Evolutionary conservation across 2,329 filamentous ascomycete species (phyloP).

Genomic region (Aureobasidium sp.): DNA sequence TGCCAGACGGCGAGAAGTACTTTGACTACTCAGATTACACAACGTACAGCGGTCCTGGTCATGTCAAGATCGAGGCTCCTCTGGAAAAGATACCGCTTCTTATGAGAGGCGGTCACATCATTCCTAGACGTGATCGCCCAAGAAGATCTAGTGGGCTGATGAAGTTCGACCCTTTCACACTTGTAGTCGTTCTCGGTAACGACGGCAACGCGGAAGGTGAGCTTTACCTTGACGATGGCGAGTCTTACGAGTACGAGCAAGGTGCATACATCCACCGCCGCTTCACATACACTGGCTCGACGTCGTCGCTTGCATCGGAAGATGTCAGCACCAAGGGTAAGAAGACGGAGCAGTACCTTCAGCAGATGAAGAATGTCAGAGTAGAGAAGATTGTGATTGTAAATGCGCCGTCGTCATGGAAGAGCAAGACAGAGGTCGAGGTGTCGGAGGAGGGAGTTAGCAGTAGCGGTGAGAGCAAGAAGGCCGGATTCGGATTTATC

Average conservation of each 20-base stretch:
- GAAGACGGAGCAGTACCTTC: slow-evolving; percentile 65
- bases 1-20: slow-evolving; percentile 82
- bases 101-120: slow-evolving; percentile 87
- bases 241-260: slow-evolving; percentile 77
- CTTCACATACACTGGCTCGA: slow-evolving; percentile 55
- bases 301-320: slow-evolving; percentile 56
- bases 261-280: slow-evolving; percentile 82
- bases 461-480: slow-evolving; percentile 32
- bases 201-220: slow-evolving; percentile 68
- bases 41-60: slow-evolving; percentile 62
- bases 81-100: slow-evolving; percentile 81
- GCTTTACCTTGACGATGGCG: slow-evolving; percentile 87
- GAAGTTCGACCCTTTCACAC: slow-evolving; percentile 90
- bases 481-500: slow-evolving; percentile 53
- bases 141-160: slow-evolving; percentile 80
- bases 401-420: slow-evolving; percentile 67
- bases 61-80: slow-evolving; percentile 65
- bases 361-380: slow-evolving; percentile 66
- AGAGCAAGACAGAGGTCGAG: slow-evolving; percentile 52
- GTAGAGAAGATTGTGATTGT: slow-evolving; percentile 82
- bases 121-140: slow-evolving; percentile 81
- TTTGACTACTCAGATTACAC: slow-evolving; percentile 94
- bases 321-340: slow-evolving; percentile 52
- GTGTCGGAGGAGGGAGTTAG: slow-evolving; percentile 51
- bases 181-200: slow-evolving; percentile 66